Conservation (phyloP, 2,329 filamentous ascomycete genomes). For the Aspergillus thermomutatus region DNA sequence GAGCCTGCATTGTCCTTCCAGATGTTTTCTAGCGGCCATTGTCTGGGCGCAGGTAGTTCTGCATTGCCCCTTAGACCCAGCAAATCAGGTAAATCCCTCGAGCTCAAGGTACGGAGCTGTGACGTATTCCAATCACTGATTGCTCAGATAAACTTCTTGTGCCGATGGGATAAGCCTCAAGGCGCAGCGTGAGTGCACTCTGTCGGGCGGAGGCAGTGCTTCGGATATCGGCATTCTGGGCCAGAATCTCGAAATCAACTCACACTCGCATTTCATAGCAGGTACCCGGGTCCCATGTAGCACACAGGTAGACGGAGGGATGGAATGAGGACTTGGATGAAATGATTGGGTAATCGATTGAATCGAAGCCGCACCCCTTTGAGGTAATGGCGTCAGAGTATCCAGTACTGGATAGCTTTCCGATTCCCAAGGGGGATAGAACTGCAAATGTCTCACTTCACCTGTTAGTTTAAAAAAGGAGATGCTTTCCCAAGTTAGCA, state of each 20-base stretch:
- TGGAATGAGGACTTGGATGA: no score
- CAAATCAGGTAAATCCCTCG: background rate
- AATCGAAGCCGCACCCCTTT: no score
- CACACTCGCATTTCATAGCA: background rate
- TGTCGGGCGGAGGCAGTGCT: background rate
- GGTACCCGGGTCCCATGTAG: no score
- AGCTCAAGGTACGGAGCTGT: background rate
- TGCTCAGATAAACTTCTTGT: background rate
- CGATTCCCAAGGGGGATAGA: no score
- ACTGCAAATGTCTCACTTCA: no score
- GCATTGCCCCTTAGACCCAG: background rate
- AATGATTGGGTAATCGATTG: no score
- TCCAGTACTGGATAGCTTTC: no score
- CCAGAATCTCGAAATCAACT: background rate
- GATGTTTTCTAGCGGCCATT: conserved; percentile 6
- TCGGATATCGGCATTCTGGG: background rate
- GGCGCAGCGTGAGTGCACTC: background rate
- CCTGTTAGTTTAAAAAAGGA: no score
- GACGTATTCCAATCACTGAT: background rate
- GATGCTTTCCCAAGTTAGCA: no score
- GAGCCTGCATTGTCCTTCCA: conserved; percentile 3
- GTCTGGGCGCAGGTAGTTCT: background rate
- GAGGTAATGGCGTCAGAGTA: no score
- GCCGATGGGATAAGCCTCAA: background rate
- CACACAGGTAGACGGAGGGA: no score